Percentiles rank a stretch among this genome's conserved stretches.
These are phyloP conservation scores for Acer yangbiense DNA, from an alignment of 345 rosid genomes.

Conservation along the genomic window DNA sequence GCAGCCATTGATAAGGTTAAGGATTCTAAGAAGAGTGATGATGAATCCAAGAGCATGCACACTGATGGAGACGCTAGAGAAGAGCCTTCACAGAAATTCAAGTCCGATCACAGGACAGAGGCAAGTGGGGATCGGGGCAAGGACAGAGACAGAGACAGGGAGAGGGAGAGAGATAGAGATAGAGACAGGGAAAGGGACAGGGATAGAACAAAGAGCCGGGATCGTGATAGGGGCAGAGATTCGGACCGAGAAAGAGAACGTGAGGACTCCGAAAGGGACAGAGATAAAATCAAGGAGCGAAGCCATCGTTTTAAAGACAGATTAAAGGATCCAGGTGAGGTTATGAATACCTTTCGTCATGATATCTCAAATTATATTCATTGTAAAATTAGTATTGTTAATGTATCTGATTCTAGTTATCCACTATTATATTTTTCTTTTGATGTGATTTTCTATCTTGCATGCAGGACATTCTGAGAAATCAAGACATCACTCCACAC, in stretches of 20 bases:
- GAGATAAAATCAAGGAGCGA: conserved; percentile 68
- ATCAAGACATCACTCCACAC: conserved; percentile 75
- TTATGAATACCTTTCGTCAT: neutral
- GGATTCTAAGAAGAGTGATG: conserved; percentile 66
- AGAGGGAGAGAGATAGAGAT: conserved; percentile 38
- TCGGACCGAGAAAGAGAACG: conserved; percentile 77
- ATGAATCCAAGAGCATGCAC: conserved; percentile 50
- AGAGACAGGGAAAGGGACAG: conserved; percentile 61
- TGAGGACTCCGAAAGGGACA: conserved; percentile 60
- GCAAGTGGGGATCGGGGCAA: conserved; percentile 58
- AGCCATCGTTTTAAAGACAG: conserved; percentile 72
- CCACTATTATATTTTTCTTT: neutral
- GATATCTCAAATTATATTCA: neutral
- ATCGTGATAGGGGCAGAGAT: conserved; percentile 75
- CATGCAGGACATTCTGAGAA: conserved; percentile 54
- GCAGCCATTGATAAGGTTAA: conserved; percentile 49
- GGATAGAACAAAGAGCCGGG: conserved; percentile 51
- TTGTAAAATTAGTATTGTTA: neutral
- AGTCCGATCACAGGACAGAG: conserved; percentile 53
- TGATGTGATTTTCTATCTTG: neutral
- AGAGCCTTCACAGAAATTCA: conserved; percentile 44
- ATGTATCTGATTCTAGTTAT: conserved; percentile 17
- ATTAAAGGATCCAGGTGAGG: conserved; percentile 66
- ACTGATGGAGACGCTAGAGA: conserved; percentile 51
- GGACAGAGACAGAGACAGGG: conserved; percentile 72